Evolutionary conservation across 1,284 basidiomycete species (phyloP).

Genomic region (Athelia sp.): DNA sequence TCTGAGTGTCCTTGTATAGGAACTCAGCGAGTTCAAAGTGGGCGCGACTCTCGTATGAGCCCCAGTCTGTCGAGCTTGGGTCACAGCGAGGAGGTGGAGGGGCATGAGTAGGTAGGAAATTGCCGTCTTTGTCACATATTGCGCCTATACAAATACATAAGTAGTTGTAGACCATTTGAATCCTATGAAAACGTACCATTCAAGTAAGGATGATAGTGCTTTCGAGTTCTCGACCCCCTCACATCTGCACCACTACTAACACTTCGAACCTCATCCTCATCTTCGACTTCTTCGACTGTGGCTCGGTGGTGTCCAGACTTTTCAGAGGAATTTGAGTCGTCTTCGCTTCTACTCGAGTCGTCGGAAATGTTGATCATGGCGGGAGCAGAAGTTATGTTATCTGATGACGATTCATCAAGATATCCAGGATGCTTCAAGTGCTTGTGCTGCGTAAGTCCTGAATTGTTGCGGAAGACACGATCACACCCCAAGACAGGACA

Average conservation of each 20-base stretch:
- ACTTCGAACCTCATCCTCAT: not conserved
- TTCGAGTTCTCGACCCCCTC: too few species aligned
- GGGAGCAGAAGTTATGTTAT: not conserved
- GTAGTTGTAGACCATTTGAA: not conserved
- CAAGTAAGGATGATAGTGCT: not conserved
- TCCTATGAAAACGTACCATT: not conserved
- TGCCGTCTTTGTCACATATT: constrained; percentile 4
- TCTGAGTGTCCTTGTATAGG: constrained; percentile 9
- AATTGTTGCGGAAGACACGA: not conserved
- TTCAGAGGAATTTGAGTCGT: too few species aligned
- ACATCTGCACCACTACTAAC: too few species aligned
- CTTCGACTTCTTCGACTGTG: not conserved
- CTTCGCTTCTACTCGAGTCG: not conserved
- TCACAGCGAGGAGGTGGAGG: constrained; percentile 8
- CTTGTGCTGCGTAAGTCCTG: not conserved
- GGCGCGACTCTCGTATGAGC: constrained; percentile 8
- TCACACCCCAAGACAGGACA: not conserved
- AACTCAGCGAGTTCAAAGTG: constrained; percentile 18
- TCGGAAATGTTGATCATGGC: not conserved
- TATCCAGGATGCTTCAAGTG: not conserved
- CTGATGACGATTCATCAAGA: too few species aligned
- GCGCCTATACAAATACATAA: not conserved
- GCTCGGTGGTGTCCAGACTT: not conserved
- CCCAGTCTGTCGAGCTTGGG: constrained; percentile 11
- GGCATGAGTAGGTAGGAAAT: constrained; percentile 5